Evolutionary conservation across 768 basidiomycete species (phyloP).

Genomic region (Leucogyrophana mollusca): DNA sequence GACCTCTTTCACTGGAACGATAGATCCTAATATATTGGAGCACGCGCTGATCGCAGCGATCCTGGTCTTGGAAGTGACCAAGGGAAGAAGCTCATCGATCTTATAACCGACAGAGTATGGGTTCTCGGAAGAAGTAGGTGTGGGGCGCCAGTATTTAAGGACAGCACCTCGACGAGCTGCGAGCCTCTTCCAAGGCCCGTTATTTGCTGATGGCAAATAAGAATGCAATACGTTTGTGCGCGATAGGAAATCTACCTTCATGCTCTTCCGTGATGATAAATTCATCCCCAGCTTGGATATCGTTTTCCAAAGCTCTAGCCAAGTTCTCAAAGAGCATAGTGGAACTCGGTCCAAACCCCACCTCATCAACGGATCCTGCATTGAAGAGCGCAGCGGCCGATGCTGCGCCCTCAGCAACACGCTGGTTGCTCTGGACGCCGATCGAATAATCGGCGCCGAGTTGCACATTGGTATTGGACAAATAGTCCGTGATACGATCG

Average conservation of each 20-base stretch:
- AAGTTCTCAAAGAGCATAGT: constrained; percentile 72
- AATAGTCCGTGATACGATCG: constrained; percentile 63
- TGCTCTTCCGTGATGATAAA: constrained; percentile 80
- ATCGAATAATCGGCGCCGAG: constrained; percentile 69
- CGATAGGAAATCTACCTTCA: constrained; percentile 48
- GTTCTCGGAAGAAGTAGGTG: constrained; percentile 49
- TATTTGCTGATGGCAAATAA: constrained; percentile 51
- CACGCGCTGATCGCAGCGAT: constrained; percentile 73
- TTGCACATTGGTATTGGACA: constrained; percentile 71
- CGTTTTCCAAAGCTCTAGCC: constrained; percentile 55
- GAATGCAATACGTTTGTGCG: not conserved
- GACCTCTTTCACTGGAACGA: constrained; percentile 59
- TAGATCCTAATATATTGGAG: constrained; percentile 72
- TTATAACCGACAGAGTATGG: constrained; percentile 63
- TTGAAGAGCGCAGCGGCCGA: constrained; percentile 63
- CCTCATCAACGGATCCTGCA: constrained; percentile 58
- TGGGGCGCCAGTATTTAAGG: constrained; percentile 60
- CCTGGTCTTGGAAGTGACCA: constrained; percentile 65
- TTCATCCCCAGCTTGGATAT: constrained; percentile 62
- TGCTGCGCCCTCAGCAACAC: constrained; percentile 47
- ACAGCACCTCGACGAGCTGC: constrained; percentile 54
- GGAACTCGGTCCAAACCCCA: constrained; percentile 66
- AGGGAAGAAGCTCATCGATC: constrained; percentile 54
- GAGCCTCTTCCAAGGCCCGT: constrained; percentile 74
- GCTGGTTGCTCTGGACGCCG: constrained; percentile 50